Evolutionary conservation across 768 basidiomycete species (phyloP), one percentile per base, ranked within the genome.

Genomic region (Hypsizygus marmoreus): DNA sequence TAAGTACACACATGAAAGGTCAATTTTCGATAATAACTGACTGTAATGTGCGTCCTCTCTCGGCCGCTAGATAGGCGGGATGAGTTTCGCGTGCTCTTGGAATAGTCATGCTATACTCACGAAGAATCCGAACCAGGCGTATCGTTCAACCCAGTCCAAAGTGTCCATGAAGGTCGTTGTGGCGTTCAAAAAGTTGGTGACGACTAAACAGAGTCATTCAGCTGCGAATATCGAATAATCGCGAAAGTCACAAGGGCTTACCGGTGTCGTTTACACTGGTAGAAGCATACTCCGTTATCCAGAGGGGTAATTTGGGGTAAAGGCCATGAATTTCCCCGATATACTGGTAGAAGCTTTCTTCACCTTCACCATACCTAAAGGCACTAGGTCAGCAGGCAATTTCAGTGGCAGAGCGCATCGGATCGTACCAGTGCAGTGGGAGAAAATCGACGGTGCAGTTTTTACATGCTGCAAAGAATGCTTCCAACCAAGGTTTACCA

Each of bases 201-300:
- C 74, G 36, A 77, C 78, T 65, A 31, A 23, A n/a, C 10, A 22
- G 17, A 25, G 40, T 30, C 10, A 30, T 36, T 22, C 31, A 12
- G 20, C 37, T 20, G 28, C 17, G n/a, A 29, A 17, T 14, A 23
- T 17, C 13, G 19, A 36, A 40, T 38, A 17, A 23, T 6, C n/a
- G n/a, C n/a, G n/a, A n/a, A n/a, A n/a, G n/a, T 7, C 4, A 30
- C 13, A 36, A 22, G 12, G 4, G 34, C 65, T 40, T 35, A 72
- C 74, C 73, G 33, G 64, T 64, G 37, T 65, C 62, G 55, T 75
- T 76, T 34, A 65, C 59, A 25, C 77, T 76, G 35, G 75, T 80
- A 45, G 80, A 79, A 0, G 79, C 80, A 59, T 70, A 84, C 53
- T 84, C 84, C 4, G 83, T 84, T 4, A 86, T 72, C 84, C 84